These are phyloP conservation scores for Candida palmyrensis DNA, from an alignment of 805 yeast genomes.

Conservation along the genomic window DNA sequence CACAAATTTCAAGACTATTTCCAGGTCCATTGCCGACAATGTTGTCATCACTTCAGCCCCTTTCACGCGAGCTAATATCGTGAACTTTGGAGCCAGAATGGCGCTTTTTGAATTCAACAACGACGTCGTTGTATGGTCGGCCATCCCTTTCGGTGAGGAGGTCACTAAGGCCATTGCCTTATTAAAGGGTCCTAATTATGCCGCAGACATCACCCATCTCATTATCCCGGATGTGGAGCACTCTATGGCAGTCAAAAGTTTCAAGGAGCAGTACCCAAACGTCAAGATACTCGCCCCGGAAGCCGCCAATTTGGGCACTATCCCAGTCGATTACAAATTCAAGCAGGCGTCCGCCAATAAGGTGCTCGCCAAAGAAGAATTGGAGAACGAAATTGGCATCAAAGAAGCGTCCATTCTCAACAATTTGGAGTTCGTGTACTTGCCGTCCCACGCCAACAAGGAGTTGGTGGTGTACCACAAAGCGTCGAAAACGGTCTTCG, in stretches of 20 bases:
- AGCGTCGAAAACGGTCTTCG: conserved; percentile 43
- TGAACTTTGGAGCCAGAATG: conserved; percentile 41
- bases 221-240: conserved; percentile 64
- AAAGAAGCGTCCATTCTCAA: conserved; percentile 31
- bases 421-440: conserved; percentile 49
- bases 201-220: conserved; percentile 39
- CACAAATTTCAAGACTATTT: conserved; percentile 22
- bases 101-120: conserved; percentile 28
- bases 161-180: conserved; percentile 35
- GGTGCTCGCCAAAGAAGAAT: conserved; percentile 16
- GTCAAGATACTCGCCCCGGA: conserved; percentile 53
- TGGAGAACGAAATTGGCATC: conserved; percentile 27
- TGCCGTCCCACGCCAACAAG: conserved; percentile 52
- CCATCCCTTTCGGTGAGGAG: conserved; percentile 49
- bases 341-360: conserved; percentile 29
- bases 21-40: conserved; percentile 27
- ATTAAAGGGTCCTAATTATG: conserved; percentile 13
- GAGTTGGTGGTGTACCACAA: conserved; percentile 52
- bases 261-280: conserved; percentile 46
- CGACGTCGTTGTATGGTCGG: conserved; percentile 45
- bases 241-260: conserved; percentile 54
- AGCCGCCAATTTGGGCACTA: conserved; percentile 24
- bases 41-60: conserved; percentile 30
- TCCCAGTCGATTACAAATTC: conserved; percentile 40
- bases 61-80: conserved; percentile 22